Base-by-base conservation (phyloP, 2,329 filamentous ascomycete species). In the Alternaria dauci region DNA sequence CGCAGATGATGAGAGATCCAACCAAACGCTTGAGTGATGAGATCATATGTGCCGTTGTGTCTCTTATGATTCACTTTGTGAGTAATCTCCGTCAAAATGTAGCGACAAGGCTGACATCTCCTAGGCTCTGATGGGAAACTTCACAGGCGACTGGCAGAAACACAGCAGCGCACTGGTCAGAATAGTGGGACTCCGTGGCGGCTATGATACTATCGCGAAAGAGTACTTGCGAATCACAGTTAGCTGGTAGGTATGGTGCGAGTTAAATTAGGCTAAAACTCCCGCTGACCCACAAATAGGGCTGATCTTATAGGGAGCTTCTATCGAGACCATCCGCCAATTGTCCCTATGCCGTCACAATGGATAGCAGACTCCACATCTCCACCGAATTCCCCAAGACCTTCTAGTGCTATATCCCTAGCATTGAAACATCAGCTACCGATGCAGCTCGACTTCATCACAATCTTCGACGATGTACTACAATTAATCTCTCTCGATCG, bases 341-440 rank as follows among this genome's bases (percentile, higher is more conserved):
- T 65, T 16, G 47, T 74, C 12, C 71, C 71, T 1, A 52, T 76
- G 41, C 73, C 74, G 16, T 34, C 20, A 2, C 58, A 59, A 52
- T 76, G 73, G 74, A 47, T 53, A 30, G 23, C 32, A 8, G 55
- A 71, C 36, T 69, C 69, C 53, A 75, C 79, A 82, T 80, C 84
- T 78, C 81, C 82, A 81, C 81, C 86, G 83, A 84, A 82, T 85
- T 85, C 87, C 84, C 85, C 86, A 80, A 81, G 82, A 77, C 83
- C 84, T 73, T 71, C 68, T 68, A 73, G 73, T 72, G 82, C 80
- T 75, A 80, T 88, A 80, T 88, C 82, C 80, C 83, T 86, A 77
- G 77, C 81, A 63, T 86, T 79, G 83, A 86, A 89, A 85, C 85
- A 86, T 12, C 65, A 68, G n/a, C 41, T 75, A 16, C 71, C 70